Conservation (phyloP, 768 basidiomycete species). For the Rhodotorula kratochvilovae region DNA sequence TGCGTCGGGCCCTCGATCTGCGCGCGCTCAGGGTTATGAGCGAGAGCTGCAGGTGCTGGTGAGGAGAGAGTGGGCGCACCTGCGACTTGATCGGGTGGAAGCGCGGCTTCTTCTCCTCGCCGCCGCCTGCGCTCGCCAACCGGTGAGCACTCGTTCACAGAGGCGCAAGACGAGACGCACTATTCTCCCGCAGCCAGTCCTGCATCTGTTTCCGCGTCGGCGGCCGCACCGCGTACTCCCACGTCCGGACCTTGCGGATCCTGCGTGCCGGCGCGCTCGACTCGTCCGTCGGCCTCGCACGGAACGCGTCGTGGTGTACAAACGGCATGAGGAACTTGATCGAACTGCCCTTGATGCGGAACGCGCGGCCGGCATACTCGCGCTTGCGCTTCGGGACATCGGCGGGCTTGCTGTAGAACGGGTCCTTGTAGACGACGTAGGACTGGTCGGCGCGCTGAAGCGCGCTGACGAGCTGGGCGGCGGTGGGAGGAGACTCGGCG, state of each 20-base stretch:
- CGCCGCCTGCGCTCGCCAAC: background rate
- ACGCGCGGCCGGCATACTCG: constrained; percentile 76
- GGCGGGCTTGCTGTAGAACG: constrained; percentile 67
- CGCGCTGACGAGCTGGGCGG: constrained; percentile 53
- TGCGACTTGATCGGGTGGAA: constrained; percentile 42
- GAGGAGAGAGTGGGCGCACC: constrained; percentile 28
- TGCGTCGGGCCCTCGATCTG: constrained; percentile 75
- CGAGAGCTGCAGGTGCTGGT: background rate
- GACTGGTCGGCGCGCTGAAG: constrained; percentile 52
- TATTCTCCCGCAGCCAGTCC: constrained; percentile 11
- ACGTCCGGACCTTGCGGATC: constrained; percentile 6
- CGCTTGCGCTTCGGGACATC: constrained; percentile 67
- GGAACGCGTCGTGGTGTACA: background rate
- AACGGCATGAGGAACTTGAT: constrained; percentile 63
- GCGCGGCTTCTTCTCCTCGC: background rate
- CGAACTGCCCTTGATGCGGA: constrained; percentile 63
- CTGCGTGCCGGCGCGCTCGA: background rate
- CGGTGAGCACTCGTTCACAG: background rate
- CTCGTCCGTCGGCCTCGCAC: background rate
- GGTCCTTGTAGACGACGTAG: constrained; percentile 64
- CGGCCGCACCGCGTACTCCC: constrained; percentile 33
- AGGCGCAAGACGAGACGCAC: background rate
- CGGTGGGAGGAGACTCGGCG: constrained; percentile 46
- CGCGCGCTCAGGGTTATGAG: background rate
- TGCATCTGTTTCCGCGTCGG: constrained; percentile 9